Percentiles rank a stretch among this genome's conserved stretches.
Evolutionary conservation across 768 basidiomycete species (phyloP).

Genomic region (Pleurotus citrinopileatus): DNA sequence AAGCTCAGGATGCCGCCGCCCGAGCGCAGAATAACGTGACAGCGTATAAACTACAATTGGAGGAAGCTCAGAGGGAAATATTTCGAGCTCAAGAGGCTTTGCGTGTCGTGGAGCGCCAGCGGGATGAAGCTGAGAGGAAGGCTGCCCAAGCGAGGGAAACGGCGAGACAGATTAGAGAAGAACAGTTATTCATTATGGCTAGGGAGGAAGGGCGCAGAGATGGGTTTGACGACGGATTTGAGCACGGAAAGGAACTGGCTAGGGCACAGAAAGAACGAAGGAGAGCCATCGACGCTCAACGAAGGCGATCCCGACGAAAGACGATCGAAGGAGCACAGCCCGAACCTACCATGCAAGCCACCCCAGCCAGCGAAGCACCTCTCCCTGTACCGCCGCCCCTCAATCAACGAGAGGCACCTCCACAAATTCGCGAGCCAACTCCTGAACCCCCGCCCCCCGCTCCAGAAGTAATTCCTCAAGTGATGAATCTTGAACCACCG

Average conservation of each 20-base stretch:
- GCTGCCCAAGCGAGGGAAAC: slow-evolving; percentile 4
- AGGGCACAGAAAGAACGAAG: not conserved
- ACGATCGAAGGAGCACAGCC: slow-evolving; percentile 2
- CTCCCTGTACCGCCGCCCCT: slow-evolving; percentile 3
- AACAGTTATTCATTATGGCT: slow-evolving; percentile 2
- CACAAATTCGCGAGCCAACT: not conserved
- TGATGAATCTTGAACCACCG: not conserved
- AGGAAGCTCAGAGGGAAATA: slow-evolving; percentile 6
- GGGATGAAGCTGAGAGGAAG: slow-evolving; percentile 6
- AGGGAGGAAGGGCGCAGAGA: slow-evolving; percentile 3
- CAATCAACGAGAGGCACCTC: not conserved
- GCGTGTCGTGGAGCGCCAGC: slow-evolving; percentile 1
- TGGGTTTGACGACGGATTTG: slow-evolving; percentile 8
- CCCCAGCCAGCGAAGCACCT: not conserved
- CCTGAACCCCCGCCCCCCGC: not conserved
- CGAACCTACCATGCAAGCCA: not conserved
- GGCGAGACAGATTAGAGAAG: slow-evolving; percentile 3
- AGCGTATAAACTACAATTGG: slow-evolving; percentile 4
- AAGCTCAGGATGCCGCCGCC: slow-evolving; percentile 2
- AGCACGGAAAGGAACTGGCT: slow-evolving; percentile 6
- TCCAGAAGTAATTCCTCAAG: not conserved
- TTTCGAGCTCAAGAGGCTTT: not conserved
- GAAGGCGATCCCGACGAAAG: not conserved
- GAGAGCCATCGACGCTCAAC: slow-evolving; percentile 1
- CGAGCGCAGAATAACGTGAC: slow-evolving; percentile 1